Evolutionary conservation across 768 basidiomycete species (phyloP).

Genomic region (Mycena albidolilacea): DNA sequence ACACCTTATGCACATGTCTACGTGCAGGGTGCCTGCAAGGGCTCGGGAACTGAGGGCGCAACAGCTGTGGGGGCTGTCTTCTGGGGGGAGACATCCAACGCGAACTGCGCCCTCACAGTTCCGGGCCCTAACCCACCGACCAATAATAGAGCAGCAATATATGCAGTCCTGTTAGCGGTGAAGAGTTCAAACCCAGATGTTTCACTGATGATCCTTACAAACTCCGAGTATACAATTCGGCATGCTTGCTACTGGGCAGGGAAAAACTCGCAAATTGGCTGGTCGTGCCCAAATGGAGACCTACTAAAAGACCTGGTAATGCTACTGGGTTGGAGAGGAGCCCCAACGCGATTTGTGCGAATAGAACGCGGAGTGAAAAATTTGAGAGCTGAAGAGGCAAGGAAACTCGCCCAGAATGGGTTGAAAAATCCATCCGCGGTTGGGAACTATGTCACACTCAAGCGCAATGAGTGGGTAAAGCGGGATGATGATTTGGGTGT

Average conservation of each 20-base stretch:
- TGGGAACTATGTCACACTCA: background rate
- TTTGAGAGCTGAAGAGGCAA: background rate
- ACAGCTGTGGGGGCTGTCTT: background rate
- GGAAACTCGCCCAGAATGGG: background rate
- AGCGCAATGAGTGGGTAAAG: background rate
- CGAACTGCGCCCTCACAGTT: background rate
- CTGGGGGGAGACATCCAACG: slow-evolving; percentile 10
- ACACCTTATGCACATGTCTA: slow-evolving; percentile 12
- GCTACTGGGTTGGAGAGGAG: background rate
- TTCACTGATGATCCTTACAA: slow-evolving; percentile 9
- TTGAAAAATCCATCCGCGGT: background rate
- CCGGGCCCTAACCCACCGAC: slow-evolving; percentile 1
- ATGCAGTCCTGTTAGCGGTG: slow-evolving; percentile 1
- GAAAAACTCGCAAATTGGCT: slow-evolving; percentile 9
- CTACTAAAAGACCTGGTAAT: background rate
- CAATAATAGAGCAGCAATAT: slow-evolving; percentile 19
- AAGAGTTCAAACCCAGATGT: background rate
- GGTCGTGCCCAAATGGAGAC: slow-evolving; percentile 2
- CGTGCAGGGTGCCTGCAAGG: slow-evolving; percentile 5
- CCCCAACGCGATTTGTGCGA: slow-evolving; percentile 9
- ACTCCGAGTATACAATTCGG: slow-evolving; percentile 9
- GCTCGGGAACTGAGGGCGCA: background rate
- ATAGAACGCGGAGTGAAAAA: background rate
- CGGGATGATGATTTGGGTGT: background rate
- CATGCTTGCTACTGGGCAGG: slow-evolving; percentile 18